These are phyloP conservation scores for Bryoglossum gracile DNA, from an alignment of 495 filamentous ascomycete genomes.

Conservation along the genomic window DNA sequence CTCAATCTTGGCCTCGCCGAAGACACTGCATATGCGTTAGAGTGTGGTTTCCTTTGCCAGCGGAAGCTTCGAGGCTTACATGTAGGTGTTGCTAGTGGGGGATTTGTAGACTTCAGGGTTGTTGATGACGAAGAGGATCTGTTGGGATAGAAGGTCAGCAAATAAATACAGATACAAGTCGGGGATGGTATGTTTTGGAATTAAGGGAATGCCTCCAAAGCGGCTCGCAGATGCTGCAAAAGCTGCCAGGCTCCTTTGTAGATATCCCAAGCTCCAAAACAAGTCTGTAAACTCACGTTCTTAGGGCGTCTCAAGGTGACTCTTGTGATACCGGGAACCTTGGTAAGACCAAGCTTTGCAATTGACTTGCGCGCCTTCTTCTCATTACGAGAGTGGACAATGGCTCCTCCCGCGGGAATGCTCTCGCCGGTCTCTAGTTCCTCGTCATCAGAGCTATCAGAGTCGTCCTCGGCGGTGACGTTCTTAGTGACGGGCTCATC, in stretches of 20 bases:
- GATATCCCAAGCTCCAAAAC: no score
- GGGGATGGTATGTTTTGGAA: no score
- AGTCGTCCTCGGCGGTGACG: constrained; percentile 70
- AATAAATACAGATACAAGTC: no score
- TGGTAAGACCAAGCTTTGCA: constrained; percentile 94
- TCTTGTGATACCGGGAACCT: constrained; percentile 92
- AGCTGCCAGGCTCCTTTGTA: no score
- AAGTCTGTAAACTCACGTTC: constrained; percentile 71
- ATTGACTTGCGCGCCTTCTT: constrained; percentile 99
- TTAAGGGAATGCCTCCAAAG: no score
- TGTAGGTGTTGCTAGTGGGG: constrained; percentile 96
- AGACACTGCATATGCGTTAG: constrained; percentile 59
- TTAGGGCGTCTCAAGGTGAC: constrained; percentile 97
- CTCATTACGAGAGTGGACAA: constrained; percentile 97
- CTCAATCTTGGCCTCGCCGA: constrained; percentile 99
- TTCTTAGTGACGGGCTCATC: constrained; percentile 65
- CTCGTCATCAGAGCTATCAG: constrained; percentile 65
- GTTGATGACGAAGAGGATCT: constrained; percentile 99
- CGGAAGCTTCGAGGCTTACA: constrained; percentile 53
- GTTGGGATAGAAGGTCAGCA: constrained; percentile 11
- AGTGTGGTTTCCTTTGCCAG: not conserved
- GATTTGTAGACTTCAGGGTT: constrained; percentile 99
- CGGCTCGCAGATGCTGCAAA: no score
- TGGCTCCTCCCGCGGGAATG: constrained; percentile 76
- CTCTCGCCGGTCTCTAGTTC: constrained; percentile 58